Evolutionary conservation across 73 alveolate species (phyloP).

Genomic region (Halteria grandinella): DNA sequence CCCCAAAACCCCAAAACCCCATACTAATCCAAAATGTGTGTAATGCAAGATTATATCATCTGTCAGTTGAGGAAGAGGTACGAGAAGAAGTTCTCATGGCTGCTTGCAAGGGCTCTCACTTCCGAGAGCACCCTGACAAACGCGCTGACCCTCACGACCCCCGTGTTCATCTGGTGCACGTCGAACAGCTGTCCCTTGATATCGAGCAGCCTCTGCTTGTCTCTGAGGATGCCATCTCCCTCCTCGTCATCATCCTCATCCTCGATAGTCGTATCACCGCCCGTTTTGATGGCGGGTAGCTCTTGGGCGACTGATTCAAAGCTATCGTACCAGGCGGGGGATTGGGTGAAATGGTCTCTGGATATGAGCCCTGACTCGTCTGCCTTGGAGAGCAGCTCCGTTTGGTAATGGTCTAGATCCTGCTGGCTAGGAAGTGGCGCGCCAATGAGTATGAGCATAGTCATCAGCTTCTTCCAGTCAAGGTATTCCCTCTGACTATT

Average conservation of each 20-base stretch:
- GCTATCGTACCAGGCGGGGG: background rate
- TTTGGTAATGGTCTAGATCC: background rate
- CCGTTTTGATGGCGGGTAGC: background rate
- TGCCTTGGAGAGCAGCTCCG: background rate
- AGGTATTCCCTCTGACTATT: background rate
- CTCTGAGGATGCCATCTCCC: background rate
- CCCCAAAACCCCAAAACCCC: too few species aligned
- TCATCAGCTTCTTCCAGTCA: slow-evolving; percentile 22
- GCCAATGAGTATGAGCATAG: background rate
- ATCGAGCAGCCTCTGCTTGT: background rate
- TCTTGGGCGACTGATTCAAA: background rate
- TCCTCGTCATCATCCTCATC: background rate
- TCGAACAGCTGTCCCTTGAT: background rate
- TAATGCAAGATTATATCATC: too few species aligned
- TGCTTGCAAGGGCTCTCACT: too few species aligned
- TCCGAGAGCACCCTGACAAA: too few species aligned
- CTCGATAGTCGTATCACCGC: background rate
- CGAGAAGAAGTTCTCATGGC: too few species aligned
- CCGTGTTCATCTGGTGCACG: background rate
- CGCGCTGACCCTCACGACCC: background rate
- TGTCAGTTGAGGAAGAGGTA: too few species aligned
- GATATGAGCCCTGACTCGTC: background rate
- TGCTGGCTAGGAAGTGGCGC: background rate
- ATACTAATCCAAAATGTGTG: too few species aligned
- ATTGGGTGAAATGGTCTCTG: background rate